Base-by-base conservation (phyloP, 2,329 filamentous ascomycete genomes). In the Penicillium psychrosexuale region DNA sequence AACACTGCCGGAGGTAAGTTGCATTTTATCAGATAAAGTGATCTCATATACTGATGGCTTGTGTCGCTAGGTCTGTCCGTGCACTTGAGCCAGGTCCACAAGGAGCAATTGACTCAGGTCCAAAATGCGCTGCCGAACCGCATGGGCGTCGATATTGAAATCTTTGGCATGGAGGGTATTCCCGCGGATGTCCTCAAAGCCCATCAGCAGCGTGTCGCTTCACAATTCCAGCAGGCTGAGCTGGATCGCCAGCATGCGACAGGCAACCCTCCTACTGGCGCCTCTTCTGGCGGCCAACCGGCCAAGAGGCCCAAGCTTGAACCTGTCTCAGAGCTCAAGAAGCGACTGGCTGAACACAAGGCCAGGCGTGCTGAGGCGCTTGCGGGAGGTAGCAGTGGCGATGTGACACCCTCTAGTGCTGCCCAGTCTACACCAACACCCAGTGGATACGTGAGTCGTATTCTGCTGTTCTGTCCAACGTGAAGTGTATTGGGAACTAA, bases 1-100 rank as follows among this genome's bases (percentile, higher is more conserved):
- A 97, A 96, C 71, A 99, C 94, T 1, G 92, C 92, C 39, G 94
- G 94, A 82, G 94, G 91, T 95, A 75, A 69, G 83, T 72, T 31
- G 22, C n/a, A 24, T 22, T 22, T 13, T 8, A n/a, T n/a, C n/a
- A 33, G 24, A 42, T 34, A 9, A 19, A 3, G 8, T 27, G 33
- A 8, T 22, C 22, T 60, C 42, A 33, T 45, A 24, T 47, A 42
- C 53, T 56, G 17, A 59, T 38, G 38, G 3, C 17, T 38, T 38
- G 53, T 42, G 47, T 50, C 40, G 15, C 22, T 63, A 96, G 91
- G 94, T 79, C 84, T 99, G 57, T 90, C 89, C 34, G 94, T 99
- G 51, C 94, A 99, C 73, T 89, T 97, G 90, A 95, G 93, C 71
- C 94, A 99, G 74, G 94, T 99, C 45, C 94, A 99, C 80, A 99